phyloP scores from a whole-genome alignment of 345 rosid species.

The Luvunga scandens region DNA sequence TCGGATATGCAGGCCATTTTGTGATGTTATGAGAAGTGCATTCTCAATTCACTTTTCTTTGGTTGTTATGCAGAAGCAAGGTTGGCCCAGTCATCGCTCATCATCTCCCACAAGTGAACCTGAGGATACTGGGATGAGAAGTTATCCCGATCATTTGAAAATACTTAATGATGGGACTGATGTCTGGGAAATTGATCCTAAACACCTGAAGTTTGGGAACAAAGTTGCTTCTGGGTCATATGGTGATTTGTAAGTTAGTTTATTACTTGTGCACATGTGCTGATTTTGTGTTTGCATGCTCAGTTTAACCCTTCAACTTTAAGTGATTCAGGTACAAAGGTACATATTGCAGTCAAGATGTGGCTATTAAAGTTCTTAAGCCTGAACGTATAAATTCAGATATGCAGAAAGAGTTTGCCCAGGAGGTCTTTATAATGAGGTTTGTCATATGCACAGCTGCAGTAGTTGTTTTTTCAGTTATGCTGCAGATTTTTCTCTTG shows the following conservation, averaged over 20 bases:
- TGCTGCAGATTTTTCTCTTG: not conserved
- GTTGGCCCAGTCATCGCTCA: slow-evolving; percentile 50
- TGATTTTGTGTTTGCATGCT: not conserved
- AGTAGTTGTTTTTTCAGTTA: not conserved
- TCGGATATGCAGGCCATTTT: not conserved
- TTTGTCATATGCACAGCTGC: slow-evolving; percentile 22
- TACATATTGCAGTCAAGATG: slow-evolving; percentile 91
- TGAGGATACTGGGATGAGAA: slow-evolving; percentile 29
- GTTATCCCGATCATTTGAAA: slow-evolving; percentile 49
- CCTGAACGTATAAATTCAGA: slow-evolving; percentile 85
- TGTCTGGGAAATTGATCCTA: slow-evolving; percentile 92
- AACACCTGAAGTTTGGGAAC: slow-evolving; percentile 62
- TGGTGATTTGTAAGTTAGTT: slow-evolving; percentile 96
- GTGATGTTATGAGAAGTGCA: not conserved
- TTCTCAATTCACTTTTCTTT: slow-evolving; percentile 6
- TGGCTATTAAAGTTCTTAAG: slow-evolving; percentile 93
- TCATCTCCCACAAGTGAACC: slow-evolving; percentile 49
- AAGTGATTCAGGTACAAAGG: slow-evolving; percentile 73
- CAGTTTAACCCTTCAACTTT: slow-evolving; percentile 9
- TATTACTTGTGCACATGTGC: slow-evolving; percentile 6
- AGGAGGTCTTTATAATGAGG: slow-evolving; percentile 98
- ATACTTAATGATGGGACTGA: slow-evolving; percentile 94
- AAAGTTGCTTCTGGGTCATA: slow-evolving; percentile 96
- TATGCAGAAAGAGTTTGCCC: slow-evolving; percentile 88
- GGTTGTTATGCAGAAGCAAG: slow-evolving; percentile 45